A percentile compares a stretch with the other conserved stretches of the same genome.
phyloP scores from a whole-genome alignment of 345 rosid genomes.

The Citrus inodora region DNA sequence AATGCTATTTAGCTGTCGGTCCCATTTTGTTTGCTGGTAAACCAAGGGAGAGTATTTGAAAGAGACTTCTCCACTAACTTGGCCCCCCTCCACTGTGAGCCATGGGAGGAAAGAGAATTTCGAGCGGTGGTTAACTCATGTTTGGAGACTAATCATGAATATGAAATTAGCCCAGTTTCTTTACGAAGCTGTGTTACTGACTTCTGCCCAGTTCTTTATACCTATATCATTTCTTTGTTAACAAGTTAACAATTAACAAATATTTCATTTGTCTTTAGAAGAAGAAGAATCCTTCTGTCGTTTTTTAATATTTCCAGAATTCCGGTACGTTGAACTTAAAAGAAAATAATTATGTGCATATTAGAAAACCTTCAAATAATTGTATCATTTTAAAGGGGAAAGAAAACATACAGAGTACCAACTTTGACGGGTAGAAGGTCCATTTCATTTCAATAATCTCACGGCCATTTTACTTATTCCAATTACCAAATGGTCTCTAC shows the following conservation, averaged over 20 bases:
- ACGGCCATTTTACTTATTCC: too few relatives aligned
- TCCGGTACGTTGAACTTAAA: too few relatives aligned
- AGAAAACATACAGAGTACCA: background rate
- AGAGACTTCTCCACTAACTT: constrained; percentile 18
- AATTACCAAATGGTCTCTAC: too few relatives aligned
- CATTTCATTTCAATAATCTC: background rate
- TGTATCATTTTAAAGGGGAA: background rate
- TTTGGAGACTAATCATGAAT: too few relatives aligned
- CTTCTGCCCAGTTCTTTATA: too few relatives aligned
- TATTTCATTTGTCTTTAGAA: too few relatives aligned
- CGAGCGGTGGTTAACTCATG: background rate
- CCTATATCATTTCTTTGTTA: too few relatives aligned
- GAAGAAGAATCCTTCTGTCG: too few relatives aligned
- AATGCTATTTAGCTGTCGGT: constrained; percentile 7
- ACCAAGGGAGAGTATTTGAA: constrained; percentile 4
- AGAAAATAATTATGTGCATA: background rate
- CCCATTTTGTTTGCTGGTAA: background rate
- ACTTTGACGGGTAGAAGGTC: background rate
- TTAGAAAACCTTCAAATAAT: background rate
- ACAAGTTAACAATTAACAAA: too few relatives aligned
- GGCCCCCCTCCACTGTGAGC: background rate
- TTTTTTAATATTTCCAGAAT: too few relatives aligned
- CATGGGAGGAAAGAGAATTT: background rate
- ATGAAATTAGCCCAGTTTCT: too few relatives aligned
- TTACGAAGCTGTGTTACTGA: too few relatives aligned